Conservation (phyloP, 495 filamentous ascomycete genomes). For the Aspergillus cristatus region DNA sequence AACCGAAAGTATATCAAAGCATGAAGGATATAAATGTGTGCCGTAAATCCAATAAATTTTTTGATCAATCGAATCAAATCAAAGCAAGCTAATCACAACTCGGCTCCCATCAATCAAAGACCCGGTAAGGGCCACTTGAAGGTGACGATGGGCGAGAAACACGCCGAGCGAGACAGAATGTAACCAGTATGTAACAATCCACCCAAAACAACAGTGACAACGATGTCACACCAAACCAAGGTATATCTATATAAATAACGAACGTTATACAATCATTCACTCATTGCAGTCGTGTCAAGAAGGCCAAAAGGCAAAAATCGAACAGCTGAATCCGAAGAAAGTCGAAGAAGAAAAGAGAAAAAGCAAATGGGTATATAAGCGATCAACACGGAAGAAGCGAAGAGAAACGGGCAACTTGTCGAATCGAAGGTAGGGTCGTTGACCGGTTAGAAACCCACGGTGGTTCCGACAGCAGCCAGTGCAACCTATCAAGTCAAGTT, state of each 20-base stretch:
- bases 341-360: conserved; percentile 9
- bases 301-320: conserved; percentile 11
- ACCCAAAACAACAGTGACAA: no score
- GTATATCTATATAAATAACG: conserved; percentile 2
- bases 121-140: no score
- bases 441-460: conserved; percentile 26
- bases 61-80: no score
- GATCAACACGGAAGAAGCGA: background rate
- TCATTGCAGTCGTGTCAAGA: conserved; percentile 25
- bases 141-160: conserved; percentile 4
- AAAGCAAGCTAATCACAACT: no score
- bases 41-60: no score
- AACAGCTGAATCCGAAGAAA: no score
- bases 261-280: conserved; percentile 30
- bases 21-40: no score
- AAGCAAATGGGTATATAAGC: background rate
- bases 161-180: conserved; percentile 3
- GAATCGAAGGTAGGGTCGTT: no score
- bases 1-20: no score
- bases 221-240: no score
- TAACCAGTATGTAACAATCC: conserved; percentile 5
- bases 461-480: conserved; percentile 50
- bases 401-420: background rate
- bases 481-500: conserved; percentile 31
- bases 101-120: no score